phyloP scores from a whole-genome alignment of 2,329 filamentous ascomycete species.

The Hypoxylon sp. region DNA sequence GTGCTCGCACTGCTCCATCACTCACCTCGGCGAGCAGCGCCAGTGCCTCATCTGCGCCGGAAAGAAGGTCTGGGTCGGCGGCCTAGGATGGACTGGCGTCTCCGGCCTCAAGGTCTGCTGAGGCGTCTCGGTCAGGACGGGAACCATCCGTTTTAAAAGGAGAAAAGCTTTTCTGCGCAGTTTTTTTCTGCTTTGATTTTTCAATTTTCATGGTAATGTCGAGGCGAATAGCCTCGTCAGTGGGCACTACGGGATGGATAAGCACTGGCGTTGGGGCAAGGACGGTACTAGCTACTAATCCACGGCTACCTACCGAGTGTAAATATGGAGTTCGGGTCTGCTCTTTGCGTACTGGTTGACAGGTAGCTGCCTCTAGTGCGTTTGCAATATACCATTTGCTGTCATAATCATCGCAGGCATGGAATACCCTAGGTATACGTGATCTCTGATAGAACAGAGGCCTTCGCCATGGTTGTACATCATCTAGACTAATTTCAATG shows the following conservation, averaged over 20 bases:
- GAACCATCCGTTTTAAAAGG: no score
- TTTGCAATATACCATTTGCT: background rate
- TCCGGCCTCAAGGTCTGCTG: slow-evolving; percentile 16
- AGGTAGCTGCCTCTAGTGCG: background rate
- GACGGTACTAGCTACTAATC: background rate
- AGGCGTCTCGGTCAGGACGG: no score
- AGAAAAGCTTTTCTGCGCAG: no score
- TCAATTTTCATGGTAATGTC: no score
- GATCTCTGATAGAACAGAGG: background rate
- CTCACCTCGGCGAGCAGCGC: slow-evolving; percentile 62
- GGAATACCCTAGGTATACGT: no score
- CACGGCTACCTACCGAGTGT: background rate
- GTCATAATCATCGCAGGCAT: background rate
- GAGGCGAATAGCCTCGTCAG: no score
- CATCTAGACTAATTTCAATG: no score
- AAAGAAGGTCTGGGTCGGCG: slow-evolving; percentile 39
- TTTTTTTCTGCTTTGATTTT: no score
- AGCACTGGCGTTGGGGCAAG: slow-evolving; percentile 4
- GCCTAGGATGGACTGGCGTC: slow-evolving; percentile 25
- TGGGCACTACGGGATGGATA: background rate
- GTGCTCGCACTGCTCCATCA: slow-evolving; percentile 67
- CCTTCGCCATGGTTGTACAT: background rate
- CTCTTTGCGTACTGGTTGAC: background rate
- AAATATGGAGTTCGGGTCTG: background rate
- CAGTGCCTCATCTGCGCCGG: slow-evolving; percentile 62